phyloP scores from a whole-genome alignment of 495 filamentous ascomycete species.

The Daldinia decipiens region DNA sequence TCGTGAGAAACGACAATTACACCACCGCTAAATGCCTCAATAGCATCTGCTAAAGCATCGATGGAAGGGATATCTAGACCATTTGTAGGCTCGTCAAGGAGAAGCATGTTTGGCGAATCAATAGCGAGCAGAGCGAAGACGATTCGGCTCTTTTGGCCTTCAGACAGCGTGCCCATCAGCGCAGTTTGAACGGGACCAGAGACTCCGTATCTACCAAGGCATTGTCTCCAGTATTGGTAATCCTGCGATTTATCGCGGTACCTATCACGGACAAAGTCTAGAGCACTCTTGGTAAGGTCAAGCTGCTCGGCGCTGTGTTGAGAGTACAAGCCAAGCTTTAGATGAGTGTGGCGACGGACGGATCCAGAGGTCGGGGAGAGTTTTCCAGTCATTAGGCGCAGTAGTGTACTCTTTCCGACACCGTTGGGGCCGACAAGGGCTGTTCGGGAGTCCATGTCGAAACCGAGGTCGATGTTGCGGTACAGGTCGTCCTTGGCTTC shows the following conservation, averaged over 20 bases:
- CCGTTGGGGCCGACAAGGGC: constrained; percentile 98
- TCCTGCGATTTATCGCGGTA: constrained; percentile 89
- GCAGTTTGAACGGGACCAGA: constrained; percentile 93
- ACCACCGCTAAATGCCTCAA: constrained; percentile 94
- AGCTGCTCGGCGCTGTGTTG: constrained; percentile 99
- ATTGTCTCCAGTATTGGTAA: constrained; percentile 99
- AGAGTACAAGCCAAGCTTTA: constrained; percentile 97
- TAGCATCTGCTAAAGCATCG: constrained; percentile 95
- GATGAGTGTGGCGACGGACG: constrained; percentile 92
- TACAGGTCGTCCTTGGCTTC: constrained; percentile 90
- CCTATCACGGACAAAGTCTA: constrained; percentile 98
- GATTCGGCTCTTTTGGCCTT: constrained; percentile 97
- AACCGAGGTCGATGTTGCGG: constrained; percentile 94
- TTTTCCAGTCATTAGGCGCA: constrained; percentile 97
- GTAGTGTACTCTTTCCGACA: constrained; percentile 99
- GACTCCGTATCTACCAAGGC: constrained; percentile 93
- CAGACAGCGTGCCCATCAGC: constrained; percentile 95
- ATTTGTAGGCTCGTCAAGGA: constrained; percentile 99
- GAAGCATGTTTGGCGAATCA: constrained; percentile 95
- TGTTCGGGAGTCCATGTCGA: constrained; percentile 99
- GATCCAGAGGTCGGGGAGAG: constrained; percentile 83
- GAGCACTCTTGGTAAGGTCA: constrained; percentile 94
- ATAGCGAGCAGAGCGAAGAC: constrained; percentile 97
- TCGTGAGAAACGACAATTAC: constrained; percentile 98
- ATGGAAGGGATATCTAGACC: constrained; percentile 99